phyloP scores from a whole-genome alignment of 805 yeast genomes.

The Grigorovia yakushimaensis region DNA sequence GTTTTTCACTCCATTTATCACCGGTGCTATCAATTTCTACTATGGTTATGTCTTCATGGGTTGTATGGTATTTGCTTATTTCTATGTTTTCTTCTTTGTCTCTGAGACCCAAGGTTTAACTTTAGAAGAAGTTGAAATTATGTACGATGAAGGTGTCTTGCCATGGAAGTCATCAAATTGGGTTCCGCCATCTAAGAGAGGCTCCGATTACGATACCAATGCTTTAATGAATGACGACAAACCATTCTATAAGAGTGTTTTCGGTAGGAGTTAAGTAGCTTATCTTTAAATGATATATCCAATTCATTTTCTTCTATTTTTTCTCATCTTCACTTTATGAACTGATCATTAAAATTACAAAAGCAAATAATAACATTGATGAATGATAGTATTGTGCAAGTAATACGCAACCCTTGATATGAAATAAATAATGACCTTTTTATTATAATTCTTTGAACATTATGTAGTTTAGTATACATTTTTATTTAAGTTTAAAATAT shows the following conservation, averaged over 20 bases:
- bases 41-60: conserved; percentile 57
- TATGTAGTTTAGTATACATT: neutral
- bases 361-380: too few relatives aligned
- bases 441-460: neutral
- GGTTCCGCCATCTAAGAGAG: conserved; percentile 37
- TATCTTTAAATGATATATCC: neutral
- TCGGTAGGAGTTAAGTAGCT: neutral
- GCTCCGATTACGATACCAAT: conserved; percentile 17
- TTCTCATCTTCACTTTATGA: too few relatives aligned
- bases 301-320: neutral
- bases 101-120: conserved; percentile 72
- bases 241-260: conserved; percentile 13
- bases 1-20: conserved; percentile 64
- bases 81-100: conserved; percentile 61
- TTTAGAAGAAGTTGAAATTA: conserved; percentile 69
- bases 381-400: too few relatives aligned
- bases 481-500: too few relatives aligned
- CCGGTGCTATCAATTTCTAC: conserved; percentile 52
- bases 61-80: conserved; percentile 42
- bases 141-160: conserved; percentile 34
- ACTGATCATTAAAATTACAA: neutral
- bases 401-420: too few relatives aligned
- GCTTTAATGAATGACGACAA: conserved; percentile 19
- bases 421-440: neutral
- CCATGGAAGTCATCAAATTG: conserved; percentile 40